Percentiles rank a stretch among this genome's conserved stretches.
phyloP scores from a whole-genome alignment of 2,329 filamentous ascomycete genomes.

The Alternaria ethzedia region DNA sequence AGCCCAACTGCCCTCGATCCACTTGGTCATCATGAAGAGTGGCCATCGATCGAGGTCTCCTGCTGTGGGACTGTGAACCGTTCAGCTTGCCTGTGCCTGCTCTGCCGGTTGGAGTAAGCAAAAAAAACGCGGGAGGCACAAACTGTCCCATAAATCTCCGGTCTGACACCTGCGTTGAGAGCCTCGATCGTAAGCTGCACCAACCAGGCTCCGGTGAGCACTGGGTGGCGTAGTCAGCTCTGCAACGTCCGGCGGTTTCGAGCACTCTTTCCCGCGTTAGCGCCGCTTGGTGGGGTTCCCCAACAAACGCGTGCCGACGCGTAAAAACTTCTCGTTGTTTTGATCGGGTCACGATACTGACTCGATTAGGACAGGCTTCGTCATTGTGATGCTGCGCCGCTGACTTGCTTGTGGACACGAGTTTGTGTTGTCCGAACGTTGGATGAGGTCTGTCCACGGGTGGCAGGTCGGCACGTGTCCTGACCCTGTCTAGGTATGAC shows the following conservation, averaged over 20 bases:
- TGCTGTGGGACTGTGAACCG: background rate
- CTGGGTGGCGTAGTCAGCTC: slow-evolving; percentile 14
- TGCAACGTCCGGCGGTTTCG: slow-evolving; percentile 23
- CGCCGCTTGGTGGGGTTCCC: slow-evolving; percentile 12
- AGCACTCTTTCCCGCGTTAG: slow-evolving; percentile 14
- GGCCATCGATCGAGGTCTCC: background rate
- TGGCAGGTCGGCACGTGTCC: background rate
- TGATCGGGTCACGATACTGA: background rate
- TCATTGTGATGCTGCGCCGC: background rate
- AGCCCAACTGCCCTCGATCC: slow-evolving; percentile 5
- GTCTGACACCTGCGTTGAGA: slow-evolving; percentile 1
- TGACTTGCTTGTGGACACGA: background rate
- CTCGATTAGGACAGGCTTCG: background rate
- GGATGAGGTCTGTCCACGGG: background rate
- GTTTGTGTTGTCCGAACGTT: background rate
- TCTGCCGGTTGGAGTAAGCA: background rate
- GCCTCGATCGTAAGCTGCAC: slow-evolving; percentile 1
- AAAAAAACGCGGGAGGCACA: background rate
- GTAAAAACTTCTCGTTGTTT: slow-evolving; percentile 4
- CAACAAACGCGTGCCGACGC: slow-evolving; percentile 25
- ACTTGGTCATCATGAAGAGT: background rate
- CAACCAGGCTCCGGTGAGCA: slow-evolving; percentile 7
- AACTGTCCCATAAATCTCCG: slow-evolving; percentile 8
- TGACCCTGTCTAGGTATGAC: background rate
- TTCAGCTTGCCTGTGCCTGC: slow-evolving; percentile 1